These are phyloP conservation scores for Tilletia caries DNA, from an alignment of 1,284 basidiomycete genomes.

Conservation along the genomic window DNA sequence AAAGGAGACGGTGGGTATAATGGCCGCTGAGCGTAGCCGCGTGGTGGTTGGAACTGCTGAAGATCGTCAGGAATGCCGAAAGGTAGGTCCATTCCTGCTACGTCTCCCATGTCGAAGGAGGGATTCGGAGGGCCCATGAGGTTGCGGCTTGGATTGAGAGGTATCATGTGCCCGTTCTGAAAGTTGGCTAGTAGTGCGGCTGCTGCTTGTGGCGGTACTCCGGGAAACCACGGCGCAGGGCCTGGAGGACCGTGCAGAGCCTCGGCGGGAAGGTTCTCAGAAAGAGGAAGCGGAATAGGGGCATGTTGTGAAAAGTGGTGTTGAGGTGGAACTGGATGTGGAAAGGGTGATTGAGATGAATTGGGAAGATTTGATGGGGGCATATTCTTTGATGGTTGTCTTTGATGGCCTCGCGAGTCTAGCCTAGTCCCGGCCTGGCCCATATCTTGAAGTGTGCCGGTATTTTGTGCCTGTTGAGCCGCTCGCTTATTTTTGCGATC, in stretches of 20 bases:
- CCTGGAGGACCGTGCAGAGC: not conserved
- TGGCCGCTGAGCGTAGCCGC: slow-evolving; percentile 17
- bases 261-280: not conserved
- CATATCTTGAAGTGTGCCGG: slow-evolving; percentile 14
- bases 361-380: not conserved
- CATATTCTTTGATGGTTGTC: slow-evolving; percentile 15
- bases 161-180: slow-evolving; percentile 12
- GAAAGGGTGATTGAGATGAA: slow-evolving; percentile 1
- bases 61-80: slow-evolving; percentile 65
- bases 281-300: not conserved
- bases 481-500: slow-evolving; percentile 98
- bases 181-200: not conserved
- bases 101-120: not conserved
- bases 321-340: slow-evolving; percentile 14
- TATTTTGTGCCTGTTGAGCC: slow-evolving; percentile 62
- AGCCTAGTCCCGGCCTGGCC: slow-evolving; percentile 1
- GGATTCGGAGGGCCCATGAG: slow-evolving; percentile 70
- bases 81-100: slow-evolving; percentile 55
- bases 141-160: slow-evolving; percentile 59
- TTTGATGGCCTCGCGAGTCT: slow-evolving; percentile 4
- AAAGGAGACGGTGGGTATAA: slow-evolving; percentile 23
- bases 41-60: slow-evolving; percentile 16
- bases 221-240: not conserved
- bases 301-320: slow-evolving; percentile 17
- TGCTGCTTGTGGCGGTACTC: not conserved